Percentiles rank a stretch among this genome's conserved stretches.
Conservation (phyloP, 805 yeast genomes). For the Martiniozyma abietophila region DNA sequence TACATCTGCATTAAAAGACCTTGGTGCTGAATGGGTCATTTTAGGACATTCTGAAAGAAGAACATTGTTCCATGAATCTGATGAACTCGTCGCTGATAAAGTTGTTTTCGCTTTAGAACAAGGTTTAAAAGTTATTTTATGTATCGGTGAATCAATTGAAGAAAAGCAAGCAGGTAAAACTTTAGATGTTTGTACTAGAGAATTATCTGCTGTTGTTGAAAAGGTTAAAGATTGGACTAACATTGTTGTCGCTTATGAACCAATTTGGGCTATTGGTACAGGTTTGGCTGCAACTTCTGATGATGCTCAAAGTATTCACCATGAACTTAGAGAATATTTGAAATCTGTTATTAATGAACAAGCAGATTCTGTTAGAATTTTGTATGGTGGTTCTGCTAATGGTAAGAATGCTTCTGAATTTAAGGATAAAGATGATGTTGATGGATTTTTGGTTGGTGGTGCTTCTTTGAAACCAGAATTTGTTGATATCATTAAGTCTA, state of each 20-base stretch:
- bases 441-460: constrained; percentile 99
- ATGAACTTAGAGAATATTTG: constrained; percentile 77
- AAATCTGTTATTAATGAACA: constrained; percentile 69
- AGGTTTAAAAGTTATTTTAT: constrained; percentile 85
- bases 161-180: constrained; percentile 89
- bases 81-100: constrained; percentile 87
- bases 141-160: constrained; percentile 96
- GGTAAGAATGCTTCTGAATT: constrained; percentile 87
- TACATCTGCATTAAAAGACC: constrained; percentile 79
- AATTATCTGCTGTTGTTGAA: constrained; percentile 80
- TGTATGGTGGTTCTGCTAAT: constrained; percentile 98
- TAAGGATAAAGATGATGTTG: constrained; percentile 88
- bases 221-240: constrained; percentile 65
- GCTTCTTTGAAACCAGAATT: constrained; percentile 98
- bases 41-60: constrained; percentile 99
- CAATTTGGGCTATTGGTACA: constrained; percentile 99
- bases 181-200: constrained; percentile 78
- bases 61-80: constrained; percentile 82
- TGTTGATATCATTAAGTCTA: constrained; percentile 87
- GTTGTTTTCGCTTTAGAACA: constrained; percentile 86
- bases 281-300: constrained; percentile 98
- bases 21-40: constrained; percentile 89
- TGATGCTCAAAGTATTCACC: constrained; percentile 95
- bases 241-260: constrained; percentile 96
- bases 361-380: constrained; percentile 76